Evolutionary conservation across 192 early-diverging fungal genomes (phyloP).

Genomic region (Coemansia pectinata): DNA sequence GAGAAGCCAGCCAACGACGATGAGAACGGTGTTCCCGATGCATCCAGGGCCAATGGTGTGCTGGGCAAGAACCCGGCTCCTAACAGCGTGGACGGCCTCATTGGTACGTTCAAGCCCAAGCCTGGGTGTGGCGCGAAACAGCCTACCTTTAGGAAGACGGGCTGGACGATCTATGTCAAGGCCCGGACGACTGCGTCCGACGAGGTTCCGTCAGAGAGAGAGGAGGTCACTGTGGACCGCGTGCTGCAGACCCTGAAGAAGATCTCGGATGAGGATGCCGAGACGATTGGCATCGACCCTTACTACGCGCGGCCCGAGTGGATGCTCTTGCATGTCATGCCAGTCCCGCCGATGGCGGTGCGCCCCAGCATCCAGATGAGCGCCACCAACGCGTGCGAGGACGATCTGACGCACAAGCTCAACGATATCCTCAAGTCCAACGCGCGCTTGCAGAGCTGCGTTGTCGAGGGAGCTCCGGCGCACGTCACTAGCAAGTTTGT

Average conservation of each 20-base stretch:
- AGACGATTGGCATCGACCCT: constrained; percentile 82
- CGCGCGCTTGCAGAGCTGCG: constrained; percentile 72
- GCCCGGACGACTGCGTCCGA: constrained; percentile 24
- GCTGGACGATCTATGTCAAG: constrained; percentile 64
- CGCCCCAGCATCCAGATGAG: constrained; percentile 96
- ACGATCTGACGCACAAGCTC: constrained; percentile 96
- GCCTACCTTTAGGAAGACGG: constrained; percentile 79
- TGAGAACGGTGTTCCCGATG: constrained; percentile 13
- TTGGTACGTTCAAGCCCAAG: constrained; percentile 58
- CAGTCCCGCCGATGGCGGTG: constrained; percentile 95
- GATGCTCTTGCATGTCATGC: constrained; percentile 94
- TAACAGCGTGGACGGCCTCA: constrained; percentile 15
- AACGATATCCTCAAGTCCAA: constrained; percentile 94
- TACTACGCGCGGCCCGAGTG: constrained; percentile 96
- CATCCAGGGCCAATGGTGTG: constrained; percentile 2
- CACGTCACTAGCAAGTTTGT: constrained; percentile 91
- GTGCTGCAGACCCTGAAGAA: constrained; percentile 82
- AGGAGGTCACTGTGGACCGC: constrained; percentile 69
- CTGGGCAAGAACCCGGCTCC: not conserved
- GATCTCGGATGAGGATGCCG: constrained; percentile 84
- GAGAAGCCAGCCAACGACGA: constrained; percentile 68
- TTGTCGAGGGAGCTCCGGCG: constrained; percentile 83
- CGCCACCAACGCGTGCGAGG: constrained; percentile 83
- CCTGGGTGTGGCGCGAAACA: constrained; percentile 88
- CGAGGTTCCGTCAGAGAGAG: constrained; percentile 55